A percentile compares a stretch with the other conserved stretches of the same genome.
Conservation (phyloP, 306 rosid species). For the Erythrophleum fordii region DNA sequence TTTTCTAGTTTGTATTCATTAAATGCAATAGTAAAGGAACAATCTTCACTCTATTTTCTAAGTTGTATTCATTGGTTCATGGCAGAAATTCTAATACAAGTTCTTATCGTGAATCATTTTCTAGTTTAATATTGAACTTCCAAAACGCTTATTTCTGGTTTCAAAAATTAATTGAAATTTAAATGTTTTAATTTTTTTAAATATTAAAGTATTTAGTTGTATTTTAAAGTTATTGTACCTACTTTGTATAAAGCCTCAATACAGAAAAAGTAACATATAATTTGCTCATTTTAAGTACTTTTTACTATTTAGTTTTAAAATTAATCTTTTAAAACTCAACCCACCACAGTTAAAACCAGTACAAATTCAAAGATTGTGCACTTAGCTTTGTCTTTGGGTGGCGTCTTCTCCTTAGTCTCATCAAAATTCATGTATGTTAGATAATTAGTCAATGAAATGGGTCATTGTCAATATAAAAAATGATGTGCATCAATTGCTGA, state of each 20-base stretch:
- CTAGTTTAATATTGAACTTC: too few species aligned
- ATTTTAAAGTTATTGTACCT: too few species aligned
- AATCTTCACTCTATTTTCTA: background rate
- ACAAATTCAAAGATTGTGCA: background rate
- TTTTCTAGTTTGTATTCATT: background rate
- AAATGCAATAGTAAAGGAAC: background rate
- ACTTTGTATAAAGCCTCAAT: too few species aligned
- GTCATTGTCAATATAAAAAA: background rate
- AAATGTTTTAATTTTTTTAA: too few species aligned
- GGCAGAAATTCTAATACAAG: background rate
- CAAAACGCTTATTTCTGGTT: too few species aligned
- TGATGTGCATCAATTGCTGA: background rate
- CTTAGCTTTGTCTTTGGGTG: background rate
- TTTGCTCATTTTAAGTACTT: too few species aligned
- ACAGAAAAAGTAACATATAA: too few species aligned
- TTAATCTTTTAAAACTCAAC: too few species aligned
- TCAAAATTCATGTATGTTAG: background rate
- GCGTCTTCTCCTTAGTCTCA: conserved; percentile 15
- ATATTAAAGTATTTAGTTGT: too few species aligned
- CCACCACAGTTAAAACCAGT: background rate
- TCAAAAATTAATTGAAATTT: too few species aligned
- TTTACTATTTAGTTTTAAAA: too few species aligned
- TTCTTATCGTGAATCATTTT: background rate
- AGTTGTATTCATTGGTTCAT: background rate
- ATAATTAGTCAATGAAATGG: background rate